Evolutionary conservation across 1,284 basidiomycete genomes (phyloP).

Genomic region (Austroboletus niveus): DNA sequence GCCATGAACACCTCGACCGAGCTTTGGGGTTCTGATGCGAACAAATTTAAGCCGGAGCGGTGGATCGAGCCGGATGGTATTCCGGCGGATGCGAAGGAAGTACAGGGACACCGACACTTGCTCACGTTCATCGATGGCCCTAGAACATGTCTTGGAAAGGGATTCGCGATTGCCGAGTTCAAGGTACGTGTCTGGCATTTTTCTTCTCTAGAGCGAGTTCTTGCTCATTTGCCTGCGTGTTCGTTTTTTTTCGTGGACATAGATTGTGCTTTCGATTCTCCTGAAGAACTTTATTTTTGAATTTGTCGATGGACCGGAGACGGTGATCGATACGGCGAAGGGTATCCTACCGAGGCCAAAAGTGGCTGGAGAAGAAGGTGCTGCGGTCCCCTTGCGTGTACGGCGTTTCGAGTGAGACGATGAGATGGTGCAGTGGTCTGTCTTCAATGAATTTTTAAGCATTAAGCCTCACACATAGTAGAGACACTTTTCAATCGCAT

Average conservation of each 20-base stretch:
- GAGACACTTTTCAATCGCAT: no score
- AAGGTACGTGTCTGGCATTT: neutral
- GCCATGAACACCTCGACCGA: slow-evolving; percentile 46
- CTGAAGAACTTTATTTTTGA: slow-evolving; percentile 47
- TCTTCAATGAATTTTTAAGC: no score
- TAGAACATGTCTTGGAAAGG: slow-evolving; percentile 18
- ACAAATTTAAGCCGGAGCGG: slow-evolving; percentile 39
- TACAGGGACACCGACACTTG: slow-evolving; percentile 21
- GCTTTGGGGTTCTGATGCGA: slow-evolving; percentile 46
- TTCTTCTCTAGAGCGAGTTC: no score
- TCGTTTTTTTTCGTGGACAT: no score
- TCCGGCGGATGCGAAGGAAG: slow-evolving; percentile 14
- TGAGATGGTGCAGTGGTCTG: no score
- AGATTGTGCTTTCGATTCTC: slow-evolving; percentile 48
- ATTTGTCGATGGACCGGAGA: slow-evolving; percentile 40
- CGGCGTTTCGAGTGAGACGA: slow-evolving; percentile 11
- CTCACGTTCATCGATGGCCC: slow-evolving; percentile 16
- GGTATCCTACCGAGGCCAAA: slow-evolving; percentile 44
- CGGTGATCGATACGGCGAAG: slow-evolving; percentile 35
- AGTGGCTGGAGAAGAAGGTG: slow-evolving; percentile 40
- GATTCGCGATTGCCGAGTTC: slow-evolving; percentile 13
- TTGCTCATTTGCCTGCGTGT: no score
- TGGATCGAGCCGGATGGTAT: slow-evolving; percentile 35
- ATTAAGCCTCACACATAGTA: no score
- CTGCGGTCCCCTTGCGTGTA: slow-evolving; percentile 42